Evolutionary conservation across 1,284 basidiomycete species (phyloP), one percentile per base, ranked within the genome.

Genomic region (Naganishia sp.): DNA sequence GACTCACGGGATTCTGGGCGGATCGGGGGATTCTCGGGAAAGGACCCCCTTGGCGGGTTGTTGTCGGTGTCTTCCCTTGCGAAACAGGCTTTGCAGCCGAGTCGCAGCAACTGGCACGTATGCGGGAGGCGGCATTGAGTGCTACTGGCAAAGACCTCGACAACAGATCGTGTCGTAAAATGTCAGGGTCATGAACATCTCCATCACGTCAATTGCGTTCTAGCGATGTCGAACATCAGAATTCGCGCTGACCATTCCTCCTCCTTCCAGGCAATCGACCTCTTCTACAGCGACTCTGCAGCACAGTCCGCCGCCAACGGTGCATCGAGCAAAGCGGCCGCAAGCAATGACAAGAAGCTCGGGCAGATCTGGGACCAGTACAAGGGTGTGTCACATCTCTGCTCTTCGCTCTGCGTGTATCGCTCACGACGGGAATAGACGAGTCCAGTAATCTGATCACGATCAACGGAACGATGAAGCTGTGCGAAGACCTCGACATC

Each of bases 331-430:
- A 58, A 47, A 21, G 31, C 52, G 17, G 31, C 64, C 42, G 25
- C 61, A 4, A 45, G 28, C 15, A 72, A 65, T 13, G 74, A 75
- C 66, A 77, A 78, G 72, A 80, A 79, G 68, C 58, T 80, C 21
- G 76, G 76, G 17, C 76, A 76, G 41, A 74, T 81, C 32, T 81
- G 77, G 75, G 79, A 81, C 52, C 60, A 69, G 42, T 80, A 75
- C 70, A 80, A 79, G 69, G 79, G 80, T 80, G 56, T 43, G 75
- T 66, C 6, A 28, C 45, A 21, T 9, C 52, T 42, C 18, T 41
- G n/a, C 10, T 17, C 41, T 6, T 15, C 17, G 18, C 11, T 23
- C 13, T 41, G 6, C 46, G 28, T 10, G 6, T 6, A 15, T 23
- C 28, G 39, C 43, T 63, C 32, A 56, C 57, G 10, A 42, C 5